phyloP scores from a whole-genome alignment of 768 basidiomycete species.

The Galerina sulciceps region DNA sequence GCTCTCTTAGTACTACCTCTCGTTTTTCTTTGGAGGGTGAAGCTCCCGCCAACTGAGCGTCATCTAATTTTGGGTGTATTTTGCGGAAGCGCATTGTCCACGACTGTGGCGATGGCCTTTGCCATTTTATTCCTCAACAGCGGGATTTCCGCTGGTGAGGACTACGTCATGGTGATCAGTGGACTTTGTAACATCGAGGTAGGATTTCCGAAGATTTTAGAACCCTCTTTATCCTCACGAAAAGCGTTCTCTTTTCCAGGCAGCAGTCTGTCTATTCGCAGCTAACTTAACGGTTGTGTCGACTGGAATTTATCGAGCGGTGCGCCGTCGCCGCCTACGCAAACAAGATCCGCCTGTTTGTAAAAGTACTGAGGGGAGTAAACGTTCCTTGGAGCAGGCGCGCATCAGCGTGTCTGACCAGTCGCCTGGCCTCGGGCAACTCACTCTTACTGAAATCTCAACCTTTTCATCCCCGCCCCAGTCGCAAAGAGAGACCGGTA shows the following conservation, averaged over 20 bases:
- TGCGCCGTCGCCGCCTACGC: neutral
- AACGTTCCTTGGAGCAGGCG: no score
- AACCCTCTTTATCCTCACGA: neutral
- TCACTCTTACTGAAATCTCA: no score
- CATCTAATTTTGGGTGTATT: neutral
- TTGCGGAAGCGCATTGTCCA: neutral
- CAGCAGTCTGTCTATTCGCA: neutral
- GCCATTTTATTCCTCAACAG: neutral
- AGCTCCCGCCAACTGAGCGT: neutral
- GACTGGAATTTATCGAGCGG: neutral
- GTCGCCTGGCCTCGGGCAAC: no score
- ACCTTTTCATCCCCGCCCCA: no score
- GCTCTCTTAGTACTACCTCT: neutral
- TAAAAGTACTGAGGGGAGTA: no score
- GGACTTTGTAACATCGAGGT: neutral
- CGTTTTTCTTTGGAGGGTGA: neutral
- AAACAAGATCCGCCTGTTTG: no score
- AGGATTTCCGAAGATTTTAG: no score
- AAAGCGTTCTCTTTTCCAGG: neutral
- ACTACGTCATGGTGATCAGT: neutral
- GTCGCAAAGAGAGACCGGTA: no score
- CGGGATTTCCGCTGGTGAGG: neutral
- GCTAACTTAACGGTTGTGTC: conserved; percentile 1
- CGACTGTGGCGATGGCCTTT: neutral
- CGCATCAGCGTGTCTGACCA: no score